Base-by-base conservation (phyloP, 2,329 filamentous ascomycete species). In the Botryotinia calthae region DNA sequence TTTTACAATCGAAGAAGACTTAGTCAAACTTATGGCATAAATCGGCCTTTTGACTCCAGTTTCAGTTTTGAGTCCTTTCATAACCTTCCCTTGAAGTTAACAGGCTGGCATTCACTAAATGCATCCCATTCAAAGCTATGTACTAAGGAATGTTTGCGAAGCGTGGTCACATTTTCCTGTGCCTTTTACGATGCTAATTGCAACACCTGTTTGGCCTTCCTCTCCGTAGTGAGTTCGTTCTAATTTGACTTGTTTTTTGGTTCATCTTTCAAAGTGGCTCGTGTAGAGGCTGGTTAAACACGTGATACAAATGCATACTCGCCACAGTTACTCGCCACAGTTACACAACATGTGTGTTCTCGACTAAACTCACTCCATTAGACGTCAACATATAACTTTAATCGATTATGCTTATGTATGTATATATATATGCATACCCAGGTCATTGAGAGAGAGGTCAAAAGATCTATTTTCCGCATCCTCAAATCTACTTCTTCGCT, bases 401-500 rank as follows among this genome's bases (percentile, higher is more conserved):
- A n/a, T 51, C 22, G 5, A 66, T 16, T n/a, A 51, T 25, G 25
- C 44, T 40, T 7, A 37, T n/a, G 20, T 40, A 66, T 28, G 18
- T 56, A 28, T 18, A n/a, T 10, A 37, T 18, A 18, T n/a, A 18
- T n/a, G 48, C 2, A 16, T 51, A 28, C n/a, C 4, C 31, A 25
- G 25, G 34, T 37, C 44, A 20, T 54, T 2, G 16, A 67, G 16
- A 18, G 25, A n/a, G 28, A 54, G 7, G 25, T 22, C 25, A 12
- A 20, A 40, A 25, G 34, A 42, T 4, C 8, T 54, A 12, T 54
- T n/a, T 34, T 28, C 34, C 12, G 18, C 46, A 28, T 40, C 14
- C 66, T 44, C 14, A 69, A 25, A 22, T 51, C 54, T 58, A 68
- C 8, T 59, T 69, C 37, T 44, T 69, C 22, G 66, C 66, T 44